Base-by-base conservation (phyloP, 192 early-diverging fungal genomes). In the Umbelopsis ramanniana region DNA sequence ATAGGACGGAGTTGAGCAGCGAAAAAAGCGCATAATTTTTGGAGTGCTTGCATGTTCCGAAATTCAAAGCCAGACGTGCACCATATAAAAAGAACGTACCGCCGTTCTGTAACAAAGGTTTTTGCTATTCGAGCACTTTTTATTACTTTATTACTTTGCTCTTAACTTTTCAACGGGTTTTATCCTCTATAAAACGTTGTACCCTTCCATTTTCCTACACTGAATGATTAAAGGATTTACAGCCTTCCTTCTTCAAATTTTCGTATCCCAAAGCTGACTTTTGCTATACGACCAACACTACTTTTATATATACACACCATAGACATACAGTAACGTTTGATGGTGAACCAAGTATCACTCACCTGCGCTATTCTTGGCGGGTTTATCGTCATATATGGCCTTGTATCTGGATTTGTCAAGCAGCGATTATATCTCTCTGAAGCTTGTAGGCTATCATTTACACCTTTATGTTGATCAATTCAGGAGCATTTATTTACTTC, bases 361-460 rank as follows among this genome's bases (percentile, higher is more conserved):
- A 53, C 83, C 26, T 74, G 71, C 46, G 85, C 85, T 47, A 68
- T 92, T 11, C 63, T 92, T n/a, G 92, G 92, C 66, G 89, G 89
- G 19, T 92, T 92, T 70, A 89, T 91, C 55, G 79, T 92, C 21
- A 50, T 88, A 15, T 88, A 87, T 46, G 91, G 90, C 6, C 79
- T 92, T 1, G 85, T 85, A 43, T 92, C 91, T 50, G 69, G 90
- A 45, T 75, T 91, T 66, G 74, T 88, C 66, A 93, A 92, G 67
- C 89, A 93, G 47, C 83, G 85, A 2, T 74, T 93, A 29, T 93
- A 87, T 66, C 68, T 93, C 47, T 91, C 90, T 21, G 92, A 92
- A 80, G 87, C 91, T 23, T 83, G 87, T 87, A 83, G 83, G 84
- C 78, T 14, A 22, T 60, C 8, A 47, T 17, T 24, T 53, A n/a